Conservation (phyloP, 2,329 filamentous ascomycete genomes). For the Penicillium sp. region DNA sequence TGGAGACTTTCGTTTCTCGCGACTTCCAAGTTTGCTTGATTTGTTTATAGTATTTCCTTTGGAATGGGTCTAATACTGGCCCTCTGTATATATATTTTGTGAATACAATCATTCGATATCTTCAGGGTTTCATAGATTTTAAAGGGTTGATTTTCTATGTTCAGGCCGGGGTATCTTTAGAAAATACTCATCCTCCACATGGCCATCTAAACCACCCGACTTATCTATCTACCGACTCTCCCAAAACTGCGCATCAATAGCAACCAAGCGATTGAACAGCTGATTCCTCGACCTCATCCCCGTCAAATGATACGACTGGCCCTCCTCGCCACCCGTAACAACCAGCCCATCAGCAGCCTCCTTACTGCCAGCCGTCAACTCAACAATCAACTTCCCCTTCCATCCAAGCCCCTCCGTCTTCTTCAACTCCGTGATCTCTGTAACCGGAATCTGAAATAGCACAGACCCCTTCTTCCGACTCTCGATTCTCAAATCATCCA, state of each 20-base stretch:
- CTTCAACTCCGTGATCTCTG: conserved; percentile 67
- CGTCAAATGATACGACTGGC: conserved; percentile 40
- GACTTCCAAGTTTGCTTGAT: conserved; percentile 6
- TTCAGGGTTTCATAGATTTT: too few relatives aligned
- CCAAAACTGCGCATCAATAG: conserved; percentile 27
- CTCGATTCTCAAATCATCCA: conserved; percentile 49
- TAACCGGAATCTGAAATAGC: conserved; percentile 65
- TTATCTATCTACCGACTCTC: conserved; percentile 15
- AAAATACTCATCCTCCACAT: not conserved
- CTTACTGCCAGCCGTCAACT: conserved; percentile 65
- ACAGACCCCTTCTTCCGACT: conserved; percentile 51
- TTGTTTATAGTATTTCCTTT: not conserved
- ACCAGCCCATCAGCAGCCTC: conserved; percentile 73
- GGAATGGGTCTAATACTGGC: conserved; percentile 4
- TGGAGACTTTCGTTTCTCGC: not conserved
- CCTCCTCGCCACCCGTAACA: conserved; percentile 46
- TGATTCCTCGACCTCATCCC: conserved; percentile 25
- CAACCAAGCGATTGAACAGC: conserved; percentile 23
- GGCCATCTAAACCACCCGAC: not conserved
- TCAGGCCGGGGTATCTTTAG: not conserved
- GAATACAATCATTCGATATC: not conserved
- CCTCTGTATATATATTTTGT: not conserved
- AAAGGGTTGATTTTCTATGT: not conserved
- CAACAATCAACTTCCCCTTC: conserved; percentile 78
- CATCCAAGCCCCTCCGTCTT: conserved; percentile 79